These are phyloP conservation scores for Saccharomyces mikatae DNA, from an alignment of 805 yeast species.

Conservation along the genomic window DNA sequence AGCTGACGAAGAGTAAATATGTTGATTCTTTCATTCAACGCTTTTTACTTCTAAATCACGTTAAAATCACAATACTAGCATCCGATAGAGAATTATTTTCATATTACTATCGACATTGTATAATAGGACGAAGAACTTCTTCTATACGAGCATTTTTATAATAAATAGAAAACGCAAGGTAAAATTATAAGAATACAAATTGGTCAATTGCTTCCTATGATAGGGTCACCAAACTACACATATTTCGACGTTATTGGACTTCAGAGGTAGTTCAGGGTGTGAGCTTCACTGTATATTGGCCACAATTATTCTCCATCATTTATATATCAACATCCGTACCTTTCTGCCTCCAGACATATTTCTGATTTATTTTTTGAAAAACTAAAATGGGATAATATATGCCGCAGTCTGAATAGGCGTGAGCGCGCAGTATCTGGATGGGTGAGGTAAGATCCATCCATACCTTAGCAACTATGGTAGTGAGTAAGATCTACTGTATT, in stretches of 20 bases:
- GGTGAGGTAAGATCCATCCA: background rate
- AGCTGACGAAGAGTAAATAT: conserved; percentile 61
- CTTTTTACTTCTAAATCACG: background rate
- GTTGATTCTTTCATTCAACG: background rate
- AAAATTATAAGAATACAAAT: background rate
- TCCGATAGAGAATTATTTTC: background rate
- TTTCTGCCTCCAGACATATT: background rate
- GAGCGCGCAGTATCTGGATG: background rate
- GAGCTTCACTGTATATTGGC: no score
- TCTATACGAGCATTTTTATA: background rate
- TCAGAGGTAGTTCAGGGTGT: no score
- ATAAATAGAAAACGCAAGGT: background rate
- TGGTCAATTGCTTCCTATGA: background rate
- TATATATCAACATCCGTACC: background rate
- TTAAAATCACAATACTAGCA: background rate
- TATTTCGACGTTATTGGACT: no score
- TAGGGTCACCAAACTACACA: background rate
- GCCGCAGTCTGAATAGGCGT: no score
- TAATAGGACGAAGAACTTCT: background rate
- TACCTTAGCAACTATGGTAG: background rate
- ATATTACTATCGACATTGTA: background rate
- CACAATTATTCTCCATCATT: background rate
- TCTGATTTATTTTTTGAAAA: background rate
- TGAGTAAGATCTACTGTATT: background rate
- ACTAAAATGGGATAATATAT: no score